Evolutionary conservation across 148 eudicot species (phyloP).

Genomic region (Talinum fruticosum): DNA sequence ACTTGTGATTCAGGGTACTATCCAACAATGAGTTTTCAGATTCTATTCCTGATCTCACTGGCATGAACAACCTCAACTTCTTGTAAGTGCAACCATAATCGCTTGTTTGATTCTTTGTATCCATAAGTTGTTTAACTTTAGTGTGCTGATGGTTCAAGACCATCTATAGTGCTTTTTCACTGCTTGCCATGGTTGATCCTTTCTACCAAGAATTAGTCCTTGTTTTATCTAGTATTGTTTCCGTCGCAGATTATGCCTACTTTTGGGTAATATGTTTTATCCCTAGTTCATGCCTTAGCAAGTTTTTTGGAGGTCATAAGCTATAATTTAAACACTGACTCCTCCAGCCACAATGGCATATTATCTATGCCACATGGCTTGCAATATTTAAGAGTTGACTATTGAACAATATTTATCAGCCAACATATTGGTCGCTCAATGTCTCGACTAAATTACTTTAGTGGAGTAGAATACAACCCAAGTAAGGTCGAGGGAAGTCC

Average conservation of each 20-base stretch:
- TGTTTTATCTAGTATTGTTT: background rate
- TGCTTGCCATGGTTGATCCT: background rate
- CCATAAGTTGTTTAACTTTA: background rate
- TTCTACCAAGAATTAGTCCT: background rate
- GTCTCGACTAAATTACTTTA: background rate
- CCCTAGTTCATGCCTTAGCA: background rate
- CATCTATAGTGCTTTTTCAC: background rate
- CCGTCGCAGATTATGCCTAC: background rate
- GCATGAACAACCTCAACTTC: conserved; percentile 47
- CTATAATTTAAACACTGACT: background rate
- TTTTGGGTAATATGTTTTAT: background rate
- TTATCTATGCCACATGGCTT: background rate
- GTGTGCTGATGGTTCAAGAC: background rate
- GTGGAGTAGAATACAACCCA: background rate
- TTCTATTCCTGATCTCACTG: conserved; percentile 61
- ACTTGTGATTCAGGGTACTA: conserved; percentile 47
- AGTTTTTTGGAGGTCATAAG: background rate
- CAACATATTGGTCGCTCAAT: background rate
- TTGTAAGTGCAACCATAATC: conserved; percentile 43
- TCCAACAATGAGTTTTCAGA: conserved; percentile 70
- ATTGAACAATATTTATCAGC: background rate
- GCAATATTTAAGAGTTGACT: background rate
- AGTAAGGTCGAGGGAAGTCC: background rate
- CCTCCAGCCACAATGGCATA: background rate
- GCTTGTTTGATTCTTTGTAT: background rate